These are phyloP conservation scores for Trichocladium antarcticum DNA, from an alignment of 495 filamentous ascomycete species.

Conservation along the genomic window DNA sequence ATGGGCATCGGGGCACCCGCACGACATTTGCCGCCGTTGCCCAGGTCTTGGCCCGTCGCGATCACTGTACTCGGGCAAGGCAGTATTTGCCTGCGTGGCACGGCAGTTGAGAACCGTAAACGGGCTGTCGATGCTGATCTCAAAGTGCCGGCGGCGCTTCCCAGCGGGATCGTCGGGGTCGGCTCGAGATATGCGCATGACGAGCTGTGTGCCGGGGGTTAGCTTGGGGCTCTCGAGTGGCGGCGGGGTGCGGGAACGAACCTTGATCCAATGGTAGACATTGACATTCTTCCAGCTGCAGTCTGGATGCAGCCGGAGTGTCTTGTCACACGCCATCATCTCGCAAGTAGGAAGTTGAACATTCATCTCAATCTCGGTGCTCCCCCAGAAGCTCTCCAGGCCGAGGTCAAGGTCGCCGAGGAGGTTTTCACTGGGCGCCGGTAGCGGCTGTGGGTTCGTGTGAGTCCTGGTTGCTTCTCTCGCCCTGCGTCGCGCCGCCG, in stretches of 20 bases:
- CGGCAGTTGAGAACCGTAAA: conserved; percentile 93
- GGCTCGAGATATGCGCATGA: conserved; percentile 84
- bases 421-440: conserved; percentile 52
- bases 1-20: conserved; percentile 67
- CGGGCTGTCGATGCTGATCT: conserved; percentile 97
- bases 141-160: conserved; percentile 83
- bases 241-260: conserved; percentile 31
- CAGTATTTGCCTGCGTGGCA: conserved; percentile 82
- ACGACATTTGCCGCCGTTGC: conserved; percentile 44
- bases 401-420: conserved; percentile 65
- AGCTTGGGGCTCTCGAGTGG: not conserved
- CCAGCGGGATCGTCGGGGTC: conserved; percentile 66
- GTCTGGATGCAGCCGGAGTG: conserved; percentile 71
- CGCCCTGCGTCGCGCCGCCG: conserved; percentile 31
- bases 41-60: conserved; percentile 40
- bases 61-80: conserved; percentile 72
- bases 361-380: conserved; percentile 95
- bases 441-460: conserved; percentile 30
- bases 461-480: conserved; percentile 28
- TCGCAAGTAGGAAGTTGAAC: conserved; percentile 90
- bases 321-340: conserved; percentile 70
- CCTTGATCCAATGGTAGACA: conserved; percentile 99
- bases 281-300: conserved; percentile 94
- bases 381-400: conserved; percentile 56
- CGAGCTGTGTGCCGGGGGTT: conserved; percentile 51